Evolutionary conservation across 2,329 filamentous ascomycete species (phyloP).

Genomic region (Colletotrichum tofieldiae): DNA sequence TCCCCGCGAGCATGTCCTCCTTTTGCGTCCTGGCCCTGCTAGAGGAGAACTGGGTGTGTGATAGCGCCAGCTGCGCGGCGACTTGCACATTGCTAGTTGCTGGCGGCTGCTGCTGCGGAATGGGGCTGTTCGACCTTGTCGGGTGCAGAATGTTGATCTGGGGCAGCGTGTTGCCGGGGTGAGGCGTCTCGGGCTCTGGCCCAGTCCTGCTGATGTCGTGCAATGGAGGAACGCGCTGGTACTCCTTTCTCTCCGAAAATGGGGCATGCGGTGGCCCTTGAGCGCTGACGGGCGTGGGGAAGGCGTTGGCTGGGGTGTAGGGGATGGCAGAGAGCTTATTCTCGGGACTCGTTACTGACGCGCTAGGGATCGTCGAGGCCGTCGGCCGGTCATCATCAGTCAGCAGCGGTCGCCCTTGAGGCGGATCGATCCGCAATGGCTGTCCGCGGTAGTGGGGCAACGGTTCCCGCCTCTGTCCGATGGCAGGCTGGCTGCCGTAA

Average conservation of each 20-base stretch:
- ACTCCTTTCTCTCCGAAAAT: conserved; percentile 71
- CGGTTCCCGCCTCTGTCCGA: conserved; percentile 67
- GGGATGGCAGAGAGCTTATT: conserved; percentile 74
- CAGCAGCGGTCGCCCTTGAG: conserved; percentile 69
- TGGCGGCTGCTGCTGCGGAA: conserved; percentile 47
- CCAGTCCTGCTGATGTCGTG: conserved; percentile 67
- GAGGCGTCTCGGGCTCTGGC: conserved; percentile 69
- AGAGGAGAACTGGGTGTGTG: conserved; percentile 66
- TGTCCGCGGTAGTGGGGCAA: conserved; percentile 74
- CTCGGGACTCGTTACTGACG: conserved; percentile 72
- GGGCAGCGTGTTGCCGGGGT: conserved; percentile 66
- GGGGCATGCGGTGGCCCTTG: conserved; percentile 58
- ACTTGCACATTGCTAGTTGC: conserved; percentile 65
- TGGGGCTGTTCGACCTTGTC: conserved; percentile 65
- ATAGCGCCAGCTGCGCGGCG: conserved; percentile 73
- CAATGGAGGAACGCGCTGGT: conserved; percentile 73
- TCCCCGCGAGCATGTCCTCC: conserved; percentile 88
- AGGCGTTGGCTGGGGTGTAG: conserved; percentile 69
- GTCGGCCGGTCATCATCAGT: conserved; percentile 73
- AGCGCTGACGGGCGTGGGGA: conserved; percentile 76
- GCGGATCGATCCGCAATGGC: conserved; percentile 74
- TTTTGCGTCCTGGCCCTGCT: conserved; percentile 76
- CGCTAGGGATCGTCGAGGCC: conserved; percentile 72
- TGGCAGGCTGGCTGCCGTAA: conserved; percentile 54
- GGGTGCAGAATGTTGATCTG: conserved; percentile 72